These are phyloP conservation scores for Alternaria consortialis DNA, from an alignment of 2,329 filamentous ascomycete genomes.

Conservation along the genomic window DNA sequence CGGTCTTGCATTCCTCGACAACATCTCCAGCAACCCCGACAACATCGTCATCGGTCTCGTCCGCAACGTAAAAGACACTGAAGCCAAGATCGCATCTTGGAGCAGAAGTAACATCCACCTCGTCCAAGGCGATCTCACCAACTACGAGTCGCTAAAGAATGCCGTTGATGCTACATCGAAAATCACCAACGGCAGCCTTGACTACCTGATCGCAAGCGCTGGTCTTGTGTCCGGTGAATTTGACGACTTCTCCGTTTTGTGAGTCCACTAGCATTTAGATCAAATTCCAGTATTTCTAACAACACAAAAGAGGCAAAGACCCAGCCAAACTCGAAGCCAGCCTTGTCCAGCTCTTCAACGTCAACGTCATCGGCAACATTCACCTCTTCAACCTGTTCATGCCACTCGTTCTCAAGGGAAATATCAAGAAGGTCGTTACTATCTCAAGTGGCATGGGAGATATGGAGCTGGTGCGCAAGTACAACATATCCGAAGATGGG, in stretches of 20 bases:
- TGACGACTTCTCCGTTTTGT: constrained; percentile 24
- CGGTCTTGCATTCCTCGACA: constrained; percentile 24
- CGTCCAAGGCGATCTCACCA: constrained; percentile 49
- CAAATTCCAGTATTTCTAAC: not conserved
- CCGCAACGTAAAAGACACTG: constrained; percentile 28
- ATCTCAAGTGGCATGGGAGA: constrained; percentile 53
- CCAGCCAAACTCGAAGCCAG: constrained; percentile 11
- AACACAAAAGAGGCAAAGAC: constrained; percentile 7
- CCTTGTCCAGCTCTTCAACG: constrained; percentile 29
- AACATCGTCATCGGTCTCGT: constrained; percentile 50
- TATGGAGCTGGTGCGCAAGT: constrained; percentile 31
- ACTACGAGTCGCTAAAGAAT: constrained; percentile 43
- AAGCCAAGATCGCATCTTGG: constrained; percentile 13
- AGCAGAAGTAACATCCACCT: constrained; percentile 49
- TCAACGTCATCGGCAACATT: constrained; percentile 45
- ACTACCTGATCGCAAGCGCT: constrained; percentile 56
- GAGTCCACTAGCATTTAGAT: not conserved
- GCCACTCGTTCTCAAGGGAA: constrained; percentile 51
- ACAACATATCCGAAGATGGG: constrained; percentile 32
- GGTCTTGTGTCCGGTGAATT: constrained; percentile 32
- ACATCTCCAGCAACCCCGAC: constrained; percentile 35
- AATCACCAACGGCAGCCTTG: constrained; percentile 51
- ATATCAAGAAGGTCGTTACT: constrained; percentile 54
- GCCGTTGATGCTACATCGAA: constrained; percentile 44
- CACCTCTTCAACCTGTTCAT: constrained; percentile 53